Evolutionary conservation across 192 early-diverging fungal species (phyloP), one percentile per base, ranked within the genome.

Genomic region (Coemansia aciculifera): DNA sequence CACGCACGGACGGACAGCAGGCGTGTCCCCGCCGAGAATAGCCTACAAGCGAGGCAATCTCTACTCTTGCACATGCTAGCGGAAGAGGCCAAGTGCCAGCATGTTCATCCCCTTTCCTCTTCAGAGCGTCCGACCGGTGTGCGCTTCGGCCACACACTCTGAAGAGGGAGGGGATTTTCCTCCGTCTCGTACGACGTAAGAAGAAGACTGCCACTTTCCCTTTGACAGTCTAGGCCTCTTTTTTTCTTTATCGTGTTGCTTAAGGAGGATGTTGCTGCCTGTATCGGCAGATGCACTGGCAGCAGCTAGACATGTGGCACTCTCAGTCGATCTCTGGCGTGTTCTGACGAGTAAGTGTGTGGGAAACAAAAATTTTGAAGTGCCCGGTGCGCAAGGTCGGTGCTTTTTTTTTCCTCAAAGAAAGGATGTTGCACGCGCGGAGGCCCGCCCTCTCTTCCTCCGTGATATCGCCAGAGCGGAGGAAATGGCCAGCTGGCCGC

Each of bases 351-450:
- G 52, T 13, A 24, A 13, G 15, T 15, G 52, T 56, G 52, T 56
- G 52, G 52, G 52, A 56, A 56, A 9, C 31, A 6, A 48, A 48
- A 54, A 7, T 34, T 34, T 34, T 34, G 31, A 56, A 56, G 29
- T 56, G 52, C 52, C 52, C 52, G 52, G 52, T 56, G 52, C 52
- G 52, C 52, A 56, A 56, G 52, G 52, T 56, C 52, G 52, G 52
- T 56, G 52, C 52, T 56, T 56, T 56, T 32, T 56, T 15, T 15
- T 21, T 12, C 0, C 3, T 17, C 17, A 19, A 48, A 10, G 39
- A 44, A n/a, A n/a, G 44, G 44, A 48, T 7, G n/a, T 48, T 48
- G 44, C 8, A 34, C 44, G n/a, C 44, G n/a, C 44, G 44, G 44
- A 48, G 44, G 44, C 44, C 44, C 44, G 44, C 44, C n/a, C 39